These are phyloP conservation scores for Theileria luwenshuni DNA, from an alignment of 169 alveolate species.

Conservation along the genomic window DNA sequence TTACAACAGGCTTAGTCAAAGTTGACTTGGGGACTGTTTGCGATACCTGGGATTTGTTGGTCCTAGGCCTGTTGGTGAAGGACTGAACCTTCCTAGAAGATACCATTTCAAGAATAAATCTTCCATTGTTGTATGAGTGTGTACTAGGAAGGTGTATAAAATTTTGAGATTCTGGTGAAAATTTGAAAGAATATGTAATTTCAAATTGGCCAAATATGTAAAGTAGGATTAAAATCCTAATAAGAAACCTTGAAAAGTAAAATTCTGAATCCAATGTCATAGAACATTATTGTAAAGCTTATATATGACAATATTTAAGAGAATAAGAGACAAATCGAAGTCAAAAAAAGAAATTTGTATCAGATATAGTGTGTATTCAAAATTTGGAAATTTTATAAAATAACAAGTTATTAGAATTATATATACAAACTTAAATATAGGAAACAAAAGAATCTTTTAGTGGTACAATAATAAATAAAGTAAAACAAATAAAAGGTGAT, in stretches of 20 bases:
- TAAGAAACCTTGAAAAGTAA: not conserved
- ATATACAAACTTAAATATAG: too few species aligned
- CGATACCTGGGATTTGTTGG: constrained; percentile 6
- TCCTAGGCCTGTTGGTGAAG: constrained; percentile 25
- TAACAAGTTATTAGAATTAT: too few species aligned
- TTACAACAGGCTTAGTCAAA: not conserved
- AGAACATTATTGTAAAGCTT: constrained; percentile 22
- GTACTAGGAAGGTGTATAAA: not conserved
- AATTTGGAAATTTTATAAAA: too few species aligned
- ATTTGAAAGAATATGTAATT: not conserved
- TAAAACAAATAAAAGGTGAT: too few species aligned
- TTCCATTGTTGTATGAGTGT: constrained; percentile 3
- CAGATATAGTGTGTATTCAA: too few species aligned
- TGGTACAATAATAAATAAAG: too few species aligned
- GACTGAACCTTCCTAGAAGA: constrained; percentile 42
- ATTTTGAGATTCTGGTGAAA: not conserved
- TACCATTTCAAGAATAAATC: constrained; percentile 24
- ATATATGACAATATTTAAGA: too few species aligned
- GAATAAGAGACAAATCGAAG: too few species aligned
- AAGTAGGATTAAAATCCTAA: not conserved
- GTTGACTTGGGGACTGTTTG: not conserved
- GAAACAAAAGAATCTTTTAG: too few species aligned
- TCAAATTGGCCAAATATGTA: not conserved
- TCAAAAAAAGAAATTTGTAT: too few species aligned
- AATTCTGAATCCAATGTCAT: constrained; percentile 9